phyloP scores from a whole-genome alignment of 257 asterid genomes.

The Linderniella brevidens region DNA sequence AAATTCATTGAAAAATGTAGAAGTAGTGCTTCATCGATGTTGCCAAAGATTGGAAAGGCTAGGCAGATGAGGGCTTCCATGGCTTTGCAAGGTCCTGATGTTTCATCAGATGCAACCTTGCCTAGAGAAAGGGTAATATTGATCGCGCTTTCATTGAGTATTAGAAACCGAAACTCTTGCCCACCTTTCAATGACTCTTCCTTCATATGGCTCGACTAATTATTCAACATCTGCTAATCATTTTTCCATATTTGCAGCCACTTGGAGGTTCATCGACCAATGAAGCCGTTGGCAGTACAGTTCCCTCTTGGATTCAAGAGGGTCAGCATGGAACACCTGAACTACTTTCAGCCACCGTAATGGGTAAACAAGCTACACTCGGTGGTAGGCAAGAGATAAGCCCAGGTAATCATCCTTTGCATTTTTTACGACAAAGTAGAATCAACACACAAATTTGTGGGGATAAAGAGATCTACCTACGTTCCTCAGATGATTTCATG shows the following conservation, averaged over 20 bases:
- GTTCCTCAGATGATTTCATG: too few species aligned
- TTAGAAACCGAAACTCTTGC: neutral
- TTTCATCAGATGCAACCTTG: constrained; percentile 33
- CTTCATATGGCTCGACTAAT: neutral
- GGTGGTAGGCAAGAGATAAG: constrained; percentile 5
- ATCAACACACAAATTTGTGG: too few species aligned
- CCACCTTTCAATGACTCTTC: neutral
- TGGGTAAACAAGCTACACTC: constrained; percentile 7
- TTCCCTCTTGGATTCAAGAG: constrained; percentile 56
- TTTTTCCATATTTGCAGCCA: constrained; percentile 19
- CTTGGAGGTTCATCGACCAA: constrained; percentile 31
- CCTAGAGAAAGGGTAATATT: constrained; percentile 44
- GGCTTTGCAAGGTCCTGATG: constrained; percentile 43
- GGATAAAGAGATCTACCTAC: too few species aligned
- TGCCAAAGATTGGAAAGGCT: constrained; percentile 88
- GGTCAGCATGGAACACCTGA: constrained; percentile 21
- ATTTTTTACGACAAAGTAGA: too few species aligned
- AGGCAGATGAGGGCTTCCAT: constrained; percentile 52
- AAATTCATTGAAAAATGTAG: constrained; percentile 92
- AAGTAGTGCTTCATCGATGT: constrained; percentile 72
- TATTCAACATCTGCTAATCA: constrained; percentile 8
- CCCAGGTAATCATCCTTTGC: too few species aligned
- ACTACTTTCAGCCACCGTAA: neutral
- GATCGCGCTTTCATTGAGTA: constrained; percentile 5
- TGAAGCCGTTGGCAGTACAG: constrained; percentile 46